Evolutionary conservation across 352 stramenopile species (phyloP), one percentile per base, ranked within the genome.

Genomic region (Blastocystis sp.): DNA sequence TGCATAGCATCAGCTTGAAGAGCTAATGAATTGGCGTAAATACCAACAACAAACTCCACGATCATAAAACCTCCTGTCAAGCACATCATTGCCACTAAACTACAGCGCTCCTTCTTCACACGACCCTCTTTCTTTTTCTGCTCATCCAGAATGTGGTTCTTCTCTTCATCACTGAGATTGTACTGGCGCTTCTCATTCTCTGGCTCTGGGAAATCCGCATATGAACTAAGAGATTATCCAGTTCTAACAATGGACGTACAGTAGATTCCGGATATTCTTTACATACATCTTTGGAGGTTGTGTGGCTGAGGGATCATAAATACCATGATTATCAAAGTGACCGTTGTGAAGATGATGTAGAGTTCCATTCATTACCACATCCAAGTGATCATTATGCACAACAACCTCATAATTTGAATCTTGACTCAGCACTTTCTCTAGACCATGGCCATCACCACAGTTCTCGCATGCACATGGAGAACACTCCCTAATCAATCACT

Each of bases 1-100:
- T 96, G 94, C 2, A 93, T 93, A 19, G 94, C 94, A 73, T 96
- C 94, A 19, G 93, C 93, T 82, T 95, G 94, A 51, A 96, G 92
- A 1, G 93, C 94, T 24, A 96, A 91, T 35, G 94, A 95, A 80
- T 95, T 95, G 17, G 93, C 94, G 89, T 91, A 94, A 40, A 95
- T 91, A n/a, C 93, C 78, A 9, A 95, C 94, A 7, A 91, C 91
- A 30, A 96, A 91, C 68, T 96, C 94, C 40, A 96, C 91, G 62
- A 95, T 93, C 94, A 96, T 96, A 90, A 95, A 95, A 40, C 22
- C 53, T 13, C 73, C 64, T 90, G 91, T 54, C 95, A 90, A 89
- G 95, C 95, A 42, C 94, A 91, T 9, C 91, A 93, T 42, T 94
- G 90, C 81, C 95, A 96, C 53, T 95, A 92, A 22, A 95, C 90